These are phyloP conservation scores for Starmerella floris DNA, from an alignment of 805 yeast species.

Conservation along the genomic window DNA sequence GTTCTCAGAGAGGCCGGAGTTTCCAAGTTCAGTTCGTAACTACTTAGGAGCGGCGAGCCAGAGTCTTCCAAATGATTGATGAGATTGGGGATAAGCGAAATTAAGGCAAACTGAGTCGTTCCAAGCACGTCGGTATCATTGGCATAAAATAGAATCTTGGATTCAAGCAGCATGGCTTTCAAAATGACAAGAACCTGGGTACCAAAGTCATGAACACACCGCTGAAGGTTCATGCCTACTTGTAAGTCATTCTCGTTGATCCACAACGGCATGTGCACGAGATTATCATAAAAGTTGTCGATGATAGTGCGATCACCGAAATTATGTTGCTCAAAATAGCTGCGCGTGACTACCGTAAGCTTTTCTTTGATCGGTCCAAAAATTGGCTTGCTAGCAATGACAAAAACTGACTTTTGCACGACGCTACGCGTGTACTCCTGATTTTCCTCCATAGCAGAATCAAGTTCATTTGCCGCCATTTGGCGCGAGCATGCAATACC, in stretches of 20 bases:
- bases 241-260: constrained; percentile 46
- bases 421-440: constrained; percentile 69
- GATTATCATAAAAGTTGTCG: constrained; percentile 54
- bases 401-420: constrained; percentile 82
- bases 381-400: constrained; percentile 74
- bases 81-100: constrained; percentile 72
- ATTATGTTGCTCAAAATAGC: constrained; percentile 69
- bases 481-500: constrained; percentile 92
- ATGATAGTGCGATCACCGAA: constrained; percentile 59
- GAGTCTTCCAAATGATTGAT: constrained; percentile 58
- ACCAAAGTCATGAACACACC: constrained; percentile 46
- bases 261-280: constrained; percentile 26
- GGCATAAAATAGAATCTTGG: constrained; percentile 60
- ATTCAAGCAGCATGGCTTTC: constrained; percentile 68
- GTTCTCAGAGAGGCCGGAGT: constrained; percentile 59
- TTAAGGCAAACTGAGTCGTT: constrained; percentile 66
- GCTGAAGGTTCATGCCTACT: constrained; percentile 61
- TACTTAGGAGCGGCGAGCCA: constrained; percentile 62
- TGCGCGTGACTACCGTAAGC: constrained; percentile 73
- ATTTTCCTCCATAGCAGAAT: constrained; percentile 27
- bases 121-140: constrained; percentile 69
- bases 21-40: constrained; percentile 37
- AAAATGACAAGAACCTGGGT: constrained; percentile 49
- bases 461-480: constrained; percentile 47
- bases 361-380: constrained; percentile 79